These are phyloP conservation scores for Schoenoplectus triqueter DNA, from an alignment of 202 grass and related monocot species.

Conservation along the genomic window DNA sequence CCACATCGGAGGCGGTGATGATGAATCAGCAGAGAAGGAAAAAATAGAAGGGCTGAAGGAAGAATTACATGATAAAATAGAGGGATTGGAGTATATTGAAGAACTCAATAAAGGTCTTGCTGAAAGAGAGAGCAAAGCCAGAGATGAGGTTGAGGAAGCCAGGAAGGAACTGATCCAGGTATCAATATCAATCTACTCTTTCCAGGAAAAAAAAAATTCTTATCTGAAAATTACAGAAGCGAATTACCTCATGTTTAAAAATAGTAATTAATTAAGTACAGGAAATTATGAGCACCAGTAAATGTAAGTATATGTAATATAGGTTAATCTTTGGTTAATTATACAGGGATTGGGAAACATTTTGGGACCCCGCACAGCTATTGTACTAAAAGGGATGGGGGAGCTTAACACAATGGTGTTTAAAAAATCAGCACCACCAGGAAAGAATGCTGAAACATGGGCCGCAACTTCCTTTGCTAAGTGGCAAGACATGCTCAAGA, in stretches of 20 bases:
- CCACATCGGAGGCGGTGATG: conserved; percentile 52
- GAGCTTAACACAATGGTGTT: conserved; percentile 52
- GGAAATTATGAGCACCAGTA: not conserved
- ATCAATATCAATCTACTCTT: conserved; percentile 3
- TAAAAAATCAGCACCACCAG: conserved; percentile 30
- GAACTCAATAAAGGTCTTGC: conserved; percentile 50
- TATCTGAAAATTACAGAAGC: not conserved
- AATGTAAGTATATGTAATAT: not conserved
- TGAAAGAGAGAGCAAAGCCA: conserved; percentile 51
- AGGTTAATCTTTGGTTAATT: conserved; percentile 25
- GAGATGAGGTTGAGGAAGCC: conserved; percentile 58
- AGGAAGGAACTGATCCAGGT: conserved; percentile 63
- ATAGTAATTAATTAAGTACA: not conserved
- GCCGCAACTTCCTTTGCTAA: conserved; percentile 41
- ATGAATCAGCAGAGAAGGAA: conserved; percentile 44
- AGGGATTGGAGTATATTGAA: conserved; percentile 48
- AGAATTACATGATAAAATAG: conserved; percentile 49
- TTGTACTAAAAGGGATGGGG: conserved; percentile 72
- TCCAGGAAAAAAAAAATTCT: not conserved
- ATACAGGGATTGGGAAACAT: conserved; percentile 53
- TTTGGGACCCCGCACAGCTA: conserved; percentile 44
- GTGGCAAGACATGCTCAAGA: conserved; percentile 56
- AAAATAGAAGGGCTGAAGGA: conserved; percentile 43
- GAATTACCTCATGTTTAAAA: not conserved
- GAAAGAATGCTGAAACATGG: conserved; percentile 31